phyloP scores from a whole-genome alignment of 208 protist genomes.

The Trypanosoma caninum region DNA sequence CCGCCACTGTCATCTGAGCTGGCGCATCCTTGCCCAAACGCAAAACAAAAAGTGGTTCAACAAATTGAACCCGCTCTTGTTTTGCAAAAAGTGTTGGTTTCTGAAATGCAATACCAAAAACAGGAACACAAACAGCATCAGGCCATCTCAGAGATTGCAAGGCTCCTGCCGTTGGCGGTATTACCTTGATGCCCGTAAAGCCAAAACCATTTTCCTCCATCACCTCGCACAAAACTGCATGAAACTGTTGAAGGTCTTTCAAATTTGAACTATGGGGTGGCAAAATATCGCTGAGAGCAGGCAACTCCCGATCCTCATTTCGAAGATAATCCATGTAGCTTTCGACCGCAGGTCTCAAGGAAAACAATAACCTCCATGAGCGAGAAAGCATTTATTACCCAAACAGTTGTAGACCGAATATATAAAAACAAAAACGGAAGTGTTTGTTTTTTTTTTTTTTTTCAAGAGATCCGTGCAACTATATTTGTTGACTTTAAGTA shows the following conservation, averaged over 20 bases:
- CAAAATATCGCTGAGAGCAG: constrained; percentile 64
- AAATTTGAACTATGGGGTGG: constrained; percentile 31
- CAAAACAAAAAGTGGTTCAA: constrained; percentile 59
- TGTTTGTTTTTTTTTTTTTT: too few species aligned
- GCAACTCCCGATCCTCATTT: constrained; percentile 54
- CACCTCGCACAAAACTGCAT: constrained; percentile 52
- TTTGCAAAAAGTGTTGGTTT: constrained; percentile 29
- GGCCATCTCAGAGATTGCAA: constrained; percentile 42
- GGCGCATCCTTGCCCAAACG: constrained; percentile 29
- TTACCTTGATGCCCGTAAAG: constrained; percentile 72
- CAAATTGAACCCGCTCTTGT: constrained; percentile 62
- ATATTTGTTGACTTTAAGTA: too few species aligned
- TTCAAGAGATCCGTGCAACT: too few species aligned
- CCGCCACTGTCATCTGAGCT: constrained; percentile 16
- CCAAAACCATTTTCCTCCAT: constrained; percentile 51
- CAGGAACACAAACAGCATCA: constrained; percentile 50
- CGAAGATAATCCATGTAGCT: constrained; percentile 68
- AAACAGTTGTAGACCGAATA: background rate
- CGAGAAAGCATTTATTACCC: constrained; percentile 18
- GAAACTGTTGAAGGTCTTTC: constrained; percentile 59
- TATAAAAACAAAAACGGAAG: background rate
- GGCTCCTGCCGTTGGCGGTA: constrained; percentile 40
- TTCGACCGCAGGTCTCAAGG: constrained; percentile 29
- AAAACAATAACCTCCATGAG: constrained; percentile 8
- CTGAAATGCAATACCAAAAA: constrained; percentile 62